Conservation (phyloP, 176 grass and related monocot genomes). For the Lolium rigidum region DNA sequence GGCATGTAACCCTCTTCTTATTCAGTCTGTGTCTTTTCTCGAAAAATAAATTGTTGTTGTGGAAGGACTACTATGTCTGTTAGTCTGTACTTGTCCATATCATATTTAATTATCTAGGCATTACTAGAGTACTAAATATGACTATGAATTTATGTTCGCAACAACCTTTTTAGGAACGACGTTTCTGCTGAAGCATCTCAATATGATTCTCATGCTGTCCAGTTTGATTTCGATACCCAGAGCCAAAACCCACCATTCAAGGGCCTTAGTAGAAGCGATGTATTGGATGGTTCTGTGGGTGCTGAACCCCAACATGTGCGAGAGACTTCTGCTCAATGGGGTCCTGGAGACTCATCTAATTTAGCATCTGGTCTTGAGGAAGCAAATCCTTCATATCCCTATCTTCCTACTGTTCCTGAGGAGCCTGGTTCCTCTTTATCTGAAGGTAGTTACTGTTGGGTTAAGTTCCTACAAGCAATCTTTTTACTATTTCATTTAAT, state of each 20-base stretch:
- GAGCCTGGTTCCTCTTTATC: slow-evolving; percentile 93
- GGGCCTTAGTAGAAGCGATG: slow-evolving; percentile 48
- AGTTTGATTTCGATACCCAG: slow-evolving; percentile 46
- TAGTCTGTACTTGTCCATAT: slow-evolving; percentile 16
- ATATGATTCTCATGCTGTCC: slow-evolving; percentile 39
- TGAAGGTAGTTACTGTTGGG: slow-evolving; percentile 66
- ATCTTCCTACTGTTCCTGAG: slow-evolving; percentile 91
- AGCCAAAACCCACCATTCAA: slow-evolving; percentile 63
- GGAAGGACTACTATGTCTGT: not conserved
- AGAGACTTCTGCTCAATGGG: slow-evolving; percentile 72
- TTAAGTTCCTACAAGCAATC: slow-evolving; percentile 2
- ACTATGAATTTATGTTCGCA: slow-evolving; percentile 26
- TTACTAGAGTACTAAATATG: not conserved
- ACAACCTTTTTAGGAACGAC: slow-evolving; percentile 47
- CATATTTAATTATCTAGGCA: not conserved
- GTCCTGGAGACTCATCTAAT: slow-evolving; percentile 59
- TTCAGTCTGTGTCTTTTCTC: no score
- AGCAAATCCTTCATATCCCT: slow-evolving; percentile 60
- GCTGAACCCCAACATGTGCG: slow-evolving; percentile 41
- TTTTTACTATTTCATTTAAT: slow-evolving; percentile 8
- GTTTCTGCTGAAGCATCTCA: slow-evolving; percentile 54
- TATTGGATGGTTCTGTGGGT: slow-evolving; percentile 54
- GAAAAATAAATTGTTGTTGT: no score
- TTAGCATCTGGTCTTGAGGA: slow-evolving; percentile 67
- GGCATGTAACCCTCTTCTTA: no score